These are phyloP conservation scores for Acanthamoeba pearcei DNA, from an alignment of 208 protist genomes.

Conservation along the genomic window DNA sequence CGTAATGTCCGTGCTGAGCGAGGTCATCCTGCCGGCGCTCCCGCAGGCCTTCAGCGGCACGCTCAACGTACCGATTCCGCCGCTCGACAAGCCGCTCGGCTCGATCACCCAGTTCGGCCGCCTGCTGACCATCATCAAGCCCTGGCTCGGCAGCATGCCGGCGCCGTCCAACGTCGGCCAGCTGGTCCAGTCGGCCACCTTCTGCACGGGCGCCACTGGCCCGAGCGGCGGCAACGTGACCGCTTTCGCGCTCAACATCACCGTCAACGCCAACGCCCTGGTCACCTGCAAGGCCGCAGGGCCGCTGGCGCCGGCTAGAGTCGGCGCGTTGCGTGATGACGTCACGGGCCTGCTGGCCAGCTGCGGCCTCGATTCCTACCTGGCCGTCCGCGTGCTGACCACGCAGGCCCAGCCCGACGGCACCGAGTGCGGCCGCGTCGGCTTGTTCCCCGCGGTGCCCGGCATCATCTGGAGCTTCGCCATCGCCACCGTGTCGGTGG, in stretches of 20 bases:
- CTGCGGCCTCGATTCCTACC: background rate
- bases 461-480: constrained; percentile 30
- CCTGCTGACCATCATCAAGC: background rate
- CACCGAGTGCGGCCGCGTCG: background rate
- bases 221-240: background rate
- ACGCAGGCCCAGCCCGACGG: background rate
- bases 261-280: background rate
- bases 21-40: background rate
- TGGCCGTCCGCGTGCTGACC: background rate
- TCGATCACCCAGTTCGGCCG: background rate
- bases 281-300: background rate
- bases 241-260: constrained; percentile 7
- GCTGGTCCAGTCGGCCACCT: background rate
- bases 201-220: background rate
- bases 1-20: background rate
- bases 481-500: background rate
- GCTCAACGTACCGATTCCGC: constrained; percentile 10
- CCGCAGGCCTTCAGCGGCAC: constrained; percentile 20
- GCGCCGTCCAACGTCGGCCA: background rate
- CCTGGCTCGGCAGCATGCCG: constrained; percentile 8
- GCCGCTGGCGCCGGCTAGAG: background rate
- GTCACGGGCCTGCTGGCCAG: background rate
- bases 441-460: constrained; percentile 18
- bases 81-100: constrained; percentile 13
- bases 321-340: background rate